phyloP scores from a whole-genome alignment of 2,329 filamentous ascomycete genomes.

The Aspergillus sp. region DNA sequence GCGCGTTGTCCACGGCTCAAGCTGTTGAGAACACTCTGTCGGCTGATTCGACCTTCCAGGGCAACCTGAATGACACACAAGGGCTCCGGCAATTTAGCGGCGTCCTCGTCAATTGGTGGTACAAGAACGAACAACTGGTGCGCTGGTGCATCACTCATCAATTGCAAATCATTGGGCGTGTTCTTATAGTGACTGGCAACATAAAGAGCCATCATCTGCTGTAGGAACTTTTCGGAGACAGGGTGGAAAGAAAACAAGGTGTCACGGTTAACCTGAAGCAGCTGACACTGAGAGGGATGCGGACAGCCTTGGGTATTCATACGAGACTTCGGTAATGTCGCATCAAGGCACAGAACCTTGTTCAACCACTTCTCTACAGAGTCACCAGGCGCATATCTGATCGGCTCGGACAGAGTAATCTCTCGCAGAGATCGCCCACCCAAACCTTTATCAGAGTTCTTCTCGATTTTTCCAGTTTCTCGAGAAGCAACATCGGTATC shows the following conservation, averaged over 20 bases:
- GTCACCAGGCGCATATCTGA: slow-evolving; percentile 89
- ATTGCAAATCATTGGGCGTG: slow-evolving; percentile 93
- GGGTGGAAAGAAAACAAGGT: slow-evolving; percentile 98
- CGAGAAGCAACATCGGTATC: slow-evolving; percentile 73
- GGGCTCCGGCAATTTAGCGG: slow-evolving; percentile 81
- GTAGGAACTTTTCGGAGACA: slow-evolving; percentile 93
- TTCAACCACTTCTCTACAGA: slow-evolving; percentile 96
- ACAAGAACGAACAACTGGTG: slow-evolving; percentile 96
- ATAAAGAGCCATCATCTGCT: slow-evolving; percentile 97
- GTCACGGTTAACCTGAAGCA: slow-evolving; percentile 92
- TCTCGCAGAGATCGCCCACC: slow-evolving; percentile 82
- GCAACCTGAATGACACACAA: slow-evolving; percentile 93
- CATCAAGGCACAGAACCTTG: slow-evolving; percentile 87
- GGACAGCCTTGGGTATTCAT: slow-evolving; percentile 75
- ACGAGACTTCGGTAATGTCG: slow-evolving; percentile 78
- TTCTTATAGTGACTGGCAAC: slow-evolving; percentile 99
- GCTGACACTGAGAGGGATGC: slow-evolving; percentile 85
- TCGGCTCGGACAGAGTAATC: slow-evolving; percentile 89
- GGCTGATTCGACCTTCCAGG: slow-evolving; percentile 91
- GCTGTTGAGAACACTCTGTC: slow-evolving; percentile 85
- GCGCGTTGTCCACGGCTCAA: slow-evolving; percentile 85
- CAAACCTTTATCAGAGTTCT: slow-evolving; percentile 59
- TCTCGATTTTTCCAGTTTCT: slow-evolving; percentile 70
- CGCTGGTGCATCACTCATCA: slow-evolving; percentile 96
- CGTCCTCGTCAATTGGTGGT: slow-evolving; percentile 75